Evolutionary conservation across 2,329 filamentous ascomycete genomes (phyloP).

Genomic region (Penicillium brevicompactum): DNA sequence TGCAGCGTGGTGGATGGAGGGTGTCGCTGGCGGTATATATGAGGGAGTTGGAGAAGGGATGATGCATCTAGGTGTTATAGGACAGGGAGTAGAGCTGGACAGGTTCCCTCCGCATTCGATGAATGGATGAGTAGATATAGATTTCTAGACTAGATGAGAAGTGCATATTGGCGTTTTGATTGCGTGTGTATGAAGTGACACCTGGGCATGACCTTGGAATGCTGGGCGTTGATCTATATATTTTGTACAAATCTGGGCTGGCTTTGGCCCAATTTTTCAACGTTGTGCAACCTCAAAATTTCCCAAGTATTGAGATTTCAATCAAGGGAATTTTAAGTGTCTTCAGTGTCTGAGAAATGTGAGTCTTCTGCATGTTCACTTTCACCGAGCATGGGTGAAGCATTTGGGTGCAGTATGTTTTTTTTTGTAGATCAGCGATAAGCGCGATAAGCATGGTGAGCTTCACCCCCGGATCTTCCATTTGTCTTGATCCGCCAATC

Average conservation of each 20-base stretch:
- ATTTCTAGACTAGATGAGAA: neutral
- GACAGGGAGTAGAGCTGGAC: slow-evolving; percentile 20
- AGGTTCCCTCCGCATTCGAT: slow-evolving; percentile 11
- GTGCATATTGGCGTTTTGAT: neutral
- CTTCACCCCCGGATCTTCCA: neutral
- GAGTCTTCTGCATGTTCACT: no score
- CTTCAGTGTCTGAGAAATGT: no score
- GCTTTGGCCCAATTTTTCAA: no score
- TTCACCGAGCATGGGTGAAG: no score
- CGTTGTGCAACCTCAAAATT: no score
- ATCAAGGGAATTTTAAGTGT: no score
- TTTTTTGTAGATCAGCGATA: slow-evolving; percentile 7
- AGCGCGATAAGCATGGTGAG: slow-evolving; percentile 8
- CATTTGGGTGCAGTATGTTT: neutral
- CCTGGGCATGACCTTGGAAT: no score
- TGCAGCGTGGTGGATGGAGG: slow-evolving; percentile 63
- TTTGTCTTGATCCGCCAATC: neutral
- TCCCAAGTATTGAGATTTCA: no score
- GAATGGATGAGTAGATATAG: slow-evolving; percentile 1
- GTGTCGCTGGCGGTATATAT: slow-evolving; percentile 66
- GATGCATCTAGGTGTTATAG: slow-evolving; percentile 44
- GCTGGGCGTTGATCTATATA: no score
- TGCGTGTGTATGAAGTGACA: no score
- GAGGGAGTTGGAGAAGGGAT: slow-evolving; percentile 63
- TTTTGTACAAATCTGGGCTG: no score